phyloP scores from a whole-genome alignment of 73 alveolate species.

The Paramecium pentaurelia region DNA sequence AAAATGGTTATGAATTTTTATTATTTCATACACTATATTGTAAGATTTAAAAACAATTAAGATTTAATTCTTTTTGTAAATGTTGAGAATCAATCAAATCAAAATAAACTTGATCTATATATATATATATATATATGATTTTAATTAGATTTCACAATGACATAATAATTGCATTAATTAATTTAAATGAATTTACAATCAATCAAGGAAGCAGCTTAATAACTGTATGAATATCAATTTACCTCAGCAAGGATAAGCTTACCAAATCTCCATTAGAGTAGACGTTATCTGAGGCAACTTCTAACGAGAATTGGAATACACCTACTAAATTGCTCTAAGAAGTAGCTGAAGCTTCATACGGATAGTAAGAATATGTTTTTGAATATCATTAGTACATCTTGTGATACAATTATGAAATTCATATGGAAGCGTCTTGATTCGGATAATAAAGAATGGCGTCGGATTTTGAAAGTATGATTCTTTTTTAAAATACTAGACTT shows the following conservation, averaged over 20 bases:
- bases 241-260: conserved; percentile 26
- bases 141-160: neutral
- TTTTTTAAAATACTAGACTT: neutral
- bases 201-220: conserved; percentile 1
- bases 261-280: conserved; percentile 39
- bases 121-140: neutral
- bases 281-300: conserved; percentile 16
- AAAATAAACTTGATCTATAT: neutral
- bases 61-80: too few species aligned
- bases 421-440: conserved; percentile 46
- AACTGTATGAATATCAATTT: neutral
- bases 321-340: conserved; percentile 28
- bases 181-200: neutral
- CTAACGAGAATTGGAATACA: conserved; percentile 38
- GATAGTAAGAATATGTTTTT: neutral
- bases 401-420: conserved; percentile 35
- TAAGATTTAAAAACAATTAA: neutral
- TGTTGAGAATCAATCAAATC: neutral
- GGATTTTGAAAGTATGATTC: neutral
- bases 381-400: neutral
- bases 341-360: conserved; percentile 21
- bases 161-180: neutral
- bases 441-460: conserved; percentile 37
- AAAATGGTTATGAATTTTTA: neutral
- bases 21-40: neutral